Evolutionary conservation across 2,329 filamentous ascomycete genomes (phyloP), one percentile per base, ranked within the genome.

Genomic region (Talaromyces sp.): DNA sequence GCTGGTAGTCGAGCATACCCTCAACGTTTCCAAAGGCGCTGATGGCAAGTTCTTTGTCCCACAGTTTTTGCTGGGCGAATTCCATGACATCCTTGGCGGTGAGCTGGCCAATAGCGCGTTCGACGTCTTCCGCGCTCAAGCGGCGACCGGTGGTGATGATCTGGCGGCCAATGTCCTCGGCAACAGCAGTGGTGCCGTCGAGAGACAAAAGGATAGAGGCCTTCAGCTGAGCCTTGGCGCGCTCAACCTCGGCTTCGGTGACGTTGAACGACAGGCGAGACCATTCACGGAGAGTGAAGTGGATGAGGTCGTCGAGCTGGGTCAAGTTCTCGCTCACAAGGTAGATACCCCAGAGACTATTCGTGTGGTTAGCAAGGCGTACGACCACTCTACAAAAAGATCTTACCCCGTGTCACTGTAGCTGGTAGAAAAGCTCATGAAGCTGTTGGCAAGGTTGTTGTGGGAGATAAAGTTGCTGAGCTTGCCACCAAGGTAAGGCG

Each of bases 341-440:
- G 85, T 99, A 99, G 83, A 97, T 97, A 81, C 94, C 94, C 94
- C 94, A 99, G 69, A 99, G 91, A 85, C 94, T 96, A 71, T 27
- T 17, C 19, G 21, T 46, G 55, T 60, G 56, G 61, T 76, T 67
- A 59, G 52, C 27, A 51, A 35, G 5, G 21, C 27, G 17, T 52
- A 50, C 27, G 10, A 31, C 35, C 24, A 54, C 52, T 2, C n/a
- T 24, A 52, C n/a, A 31, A 58, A 54, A 19, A n/a, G 50, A 56
- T 76, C 88, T 79, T 86, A 96, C 92, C 92, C 94, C 76, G 94
- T 99, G 79, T 99, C 94, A 75, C 92, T 97, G 83, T 99, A 99
- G 84, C 91, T 96, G 68, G 94, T 99, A 67, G 92, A 97, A 83
- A 99, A 99, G 83, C 91, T 96, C 95, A 99, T 99, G 85, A 97